These are phyloP conservation scores for Lentinula sp. DNA, from an alignment of 768 basidiomycete species.

Conservation along the genomic window DNA sequence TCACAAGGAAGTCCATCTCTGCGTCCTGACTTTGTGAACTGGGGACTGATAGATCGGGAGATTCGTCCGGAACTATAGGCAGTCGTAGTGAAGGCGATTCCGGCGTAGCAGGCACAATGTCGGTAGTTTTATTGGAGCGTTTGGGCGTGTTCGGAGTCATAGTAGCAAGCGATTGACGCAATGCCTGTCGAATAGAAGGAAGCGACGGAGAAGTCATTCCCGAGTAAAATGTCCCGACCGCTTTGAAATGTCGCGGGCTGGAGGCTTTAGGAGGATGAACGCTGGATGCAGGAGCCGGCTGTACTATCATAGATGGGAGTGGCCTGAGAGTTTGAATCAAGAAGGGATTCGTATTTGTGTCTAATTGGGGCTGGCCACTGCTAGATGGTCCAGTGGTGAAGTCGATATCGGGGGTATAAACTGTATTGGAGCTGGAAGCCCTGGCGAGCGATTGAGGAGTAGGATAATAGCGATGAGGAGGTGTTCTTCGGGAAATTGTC, in stretches of 20 bases:
- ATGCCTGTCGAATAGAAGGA: neutral
- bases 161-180: neutral
- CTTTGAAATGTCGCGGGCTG: neutral
- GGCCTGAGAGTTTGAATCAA: neutral
- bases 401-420: neutral
- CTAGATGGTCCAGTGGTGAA: neutral
- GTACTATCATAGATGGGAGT: neutral
- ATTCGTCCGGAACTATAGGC: neutral
- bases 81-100: neutral
- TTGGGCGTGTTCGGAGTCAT: neutral
- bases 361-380: neutral
- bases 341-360: neutral
- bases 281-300: neutral
- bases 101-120: neutral
- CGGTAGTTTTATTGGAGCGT: neutral
- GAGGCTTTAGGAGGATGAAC: neutral
- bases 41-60: constrained; percentile 16
- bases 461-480: neutral
- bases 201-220: neutral
- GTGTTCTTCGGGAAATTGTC: neutral
- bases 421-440: neutral
- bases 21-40: constrained; percentile 30
- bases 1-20: neutral
- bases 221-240: neutral
- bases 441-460: constrained; percentile 3